Evolutionary conservation across 352 stramenopile species (phyloP).

Genomic region (Globisporangium paroecandrum): DNA sequence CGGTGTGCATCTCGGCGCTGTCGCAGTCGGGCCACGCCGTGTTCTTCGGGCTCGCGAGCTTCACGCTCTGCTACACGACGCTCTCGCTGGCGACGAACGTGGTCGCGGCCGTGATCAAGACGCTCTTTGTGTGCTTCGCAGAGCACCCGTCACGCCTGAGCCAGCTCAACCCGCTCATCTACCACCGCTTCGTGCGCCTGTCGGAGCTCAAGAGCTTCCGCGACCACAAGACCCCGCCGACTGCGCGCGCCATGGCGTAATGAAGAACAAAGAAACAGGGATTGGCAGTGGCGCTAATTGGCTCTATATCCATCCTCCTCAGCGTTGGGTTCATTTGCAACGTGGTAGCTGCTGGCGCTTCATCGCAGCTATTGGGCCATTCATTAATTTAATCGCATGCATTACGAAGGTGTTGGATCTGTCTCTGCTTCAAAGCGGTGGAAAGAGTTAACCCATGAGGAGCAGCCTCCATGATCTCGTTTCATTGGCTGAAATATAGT

Average conservation of each 20-base stretch:
- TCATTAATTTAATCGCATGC: conserved; percentile 1
- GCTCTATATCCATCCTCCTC: neutral
- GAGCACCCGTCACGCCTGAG: conserved; percentile 74
- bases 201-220: conserved; percentile 84
- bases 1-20: conserved; percentile 58
- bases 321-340: neutral
- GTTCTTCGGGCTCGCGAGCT: conserved; percentile 73
- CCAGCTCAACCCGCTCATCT: conserved; percentile 83
- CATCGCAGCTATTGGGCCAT: neutral
- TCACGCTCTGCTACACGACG: conserved; percentile 78
- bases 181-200: conserved; percentile 81
- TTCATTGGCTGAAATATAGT: neutral
- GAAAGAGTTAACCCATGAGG: neutral
- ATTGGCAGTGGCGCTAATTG: neutral
- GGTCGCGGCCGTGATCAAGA: conserved; percentile 77
- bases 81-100: conserved; percentile 74
- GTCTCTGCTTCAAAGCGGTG: neutral
- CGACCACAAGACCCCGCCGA: conserved; percentile 53
- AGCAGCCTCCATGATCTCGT: neutral
- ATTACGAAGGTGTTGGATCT: neutral
- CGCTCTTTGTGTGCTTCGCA: conserved; percentile 84
- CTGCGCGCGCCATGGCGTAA: conserved; percentile 3
- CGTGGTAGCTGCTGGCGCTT: neutral
- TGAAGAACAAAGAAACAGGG: neutral
- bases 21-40: conserved; percentile 49